A percentile compares a stretch with the other conserved stretches of the same genome.
Evolutionary conservation across 2,329 filamentous ascomycete species (phyloP).

Genomic region (Paecilomyces formosus): DNA sequence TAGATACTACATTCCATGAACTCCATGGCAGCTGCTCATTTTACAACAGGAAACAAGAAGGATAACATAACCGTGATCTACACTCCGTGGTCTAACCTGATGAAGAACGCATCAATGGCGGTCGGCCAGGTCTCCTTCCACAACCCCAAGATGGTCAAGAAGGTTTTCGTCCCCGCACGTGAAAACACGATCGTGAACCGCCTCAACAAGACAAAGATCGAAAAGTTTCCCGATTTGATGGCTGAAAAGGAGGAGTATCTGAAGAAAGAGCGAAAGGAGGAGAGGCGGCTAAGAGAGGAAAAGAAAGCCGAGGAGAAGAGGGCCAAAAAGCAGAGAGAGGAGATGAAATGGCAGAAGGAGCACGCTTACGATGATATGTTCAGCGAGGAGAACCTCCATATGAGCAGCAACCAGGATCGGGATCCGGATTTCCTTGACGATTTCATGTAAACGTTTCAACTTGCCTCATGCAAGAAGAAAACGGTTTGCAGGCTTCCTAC

Average conservation of each 20-base stretch:
- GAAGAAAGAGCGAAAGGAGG: constrained; percentile 63
- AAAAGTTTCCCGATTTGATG: constrained; percentile 76
- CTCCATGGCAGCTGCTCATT: constrained; percentile 8
- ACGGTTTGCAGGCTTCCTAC: neutral
- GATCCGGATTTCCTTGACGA: constrained; percentile 71
- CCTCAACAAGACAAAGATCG: constrained; percentile 93
- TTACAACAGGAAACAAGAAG: constrained; percentile 78
- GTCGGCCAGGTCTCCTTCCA: constrained; percentile 93
- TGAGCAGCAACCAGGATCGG: constrained; percentile 78
- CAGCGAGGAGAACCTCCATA: constrained; percentile 69
- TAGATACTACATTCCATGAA: constrained; percentile 23
- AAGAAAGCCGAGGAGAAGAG: constrained; percentile 33
- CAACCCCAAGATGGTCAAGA: constrained; percentile 74
- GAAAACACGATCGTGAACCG: constrained; percentile 92
- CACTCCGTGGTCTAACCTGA: constrained; percentile 93
- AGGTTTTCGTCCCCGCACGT: constrained; percentile 68
- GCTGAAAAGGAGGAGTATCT: constrained; percentile 73
- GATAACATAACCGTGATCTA: constrained; percentile 96
- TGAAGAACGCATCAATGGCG: constrained; percentile 94
- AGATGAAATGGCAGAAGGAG: constrained; percentile 92
- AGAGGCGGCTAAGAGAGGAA: constrained; percentile 41
- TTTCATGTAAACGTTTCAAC: constrained; percentile 64
- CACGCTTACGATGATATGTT: constrained; percentile 95
- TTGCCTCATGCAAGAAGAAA: neutral
- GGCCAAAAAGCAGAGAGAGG: constrained; percentile 65